Evolutionary conservation across 441 rosid species (phyloP).

Genomic region (Croton setiger): DNA sequence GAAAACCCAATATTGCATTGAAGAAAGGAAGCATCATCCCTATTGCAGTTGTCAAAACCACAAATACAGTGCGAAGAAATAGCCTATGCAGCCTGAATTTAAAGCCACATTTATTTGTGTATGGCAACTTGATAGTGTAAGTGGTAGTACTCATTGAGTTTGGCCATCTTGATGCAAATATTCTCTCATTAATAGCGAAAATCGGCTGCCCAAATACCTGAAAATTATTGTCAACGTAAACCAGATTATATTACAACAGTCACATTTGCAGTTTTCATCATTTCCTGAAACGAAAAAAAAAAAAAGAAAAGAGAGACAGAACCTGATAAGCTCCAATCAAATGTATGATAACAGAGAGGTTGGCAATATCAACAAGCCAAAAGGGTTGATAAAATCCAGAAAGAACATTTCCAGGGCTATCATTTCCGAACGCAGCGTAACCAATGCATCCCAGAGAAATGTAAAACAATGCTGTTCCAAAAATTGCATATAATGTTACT

Average conservation of each 20-base stretch:
- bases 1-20: slow-evolving; percentile 31
- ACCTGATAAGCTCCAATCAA: slow-evolving; percentile 38
- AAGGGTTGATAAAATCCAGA: slow-evolving; percentile 26
- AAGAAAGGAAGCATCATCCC: slow-evolving; percentile 37
- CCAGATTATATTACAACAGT: no score
- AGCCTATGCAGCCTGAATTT: slow-evolving; percentile 11
- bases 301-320: neutral
- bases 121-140: slow-evolving; percentile 19
- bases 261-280: no score
- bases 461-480: slow-evolving; percentile 29
- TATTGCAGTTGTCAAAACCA: slow-evolving; percentile 22
- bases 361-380: slow-evolving; percentile 38
- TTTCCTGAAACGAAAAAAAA: neutral
- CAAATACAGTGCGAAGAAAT: slow-evolving; percentile 20
- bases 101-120: neutral
- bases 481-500: slow-evolving; percentile 18
- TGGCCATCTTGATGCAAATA: slow-evolving; percentile 25
- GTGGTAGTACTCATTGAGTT: slow-evolving; percentile 11
- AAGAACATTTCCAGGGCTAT: slow-evolving; percentile 34
- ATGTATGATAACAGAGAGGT: slow-evolving; percentile 30
- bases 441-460: slow-evolving; percentile 29
- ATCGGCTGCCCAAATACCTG: slow-evolving; percentile 35
- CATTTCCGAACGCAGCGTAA: slow-evolving; percentile 31
- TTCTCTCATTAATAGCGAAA: slow-evolving; percentile 27
- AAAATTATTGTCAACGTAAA: neutral